Base-by-base conservation (phyloP, 2,329 filamentous ascomycete species). In the Coniochaeta ligniaria region DNA sequence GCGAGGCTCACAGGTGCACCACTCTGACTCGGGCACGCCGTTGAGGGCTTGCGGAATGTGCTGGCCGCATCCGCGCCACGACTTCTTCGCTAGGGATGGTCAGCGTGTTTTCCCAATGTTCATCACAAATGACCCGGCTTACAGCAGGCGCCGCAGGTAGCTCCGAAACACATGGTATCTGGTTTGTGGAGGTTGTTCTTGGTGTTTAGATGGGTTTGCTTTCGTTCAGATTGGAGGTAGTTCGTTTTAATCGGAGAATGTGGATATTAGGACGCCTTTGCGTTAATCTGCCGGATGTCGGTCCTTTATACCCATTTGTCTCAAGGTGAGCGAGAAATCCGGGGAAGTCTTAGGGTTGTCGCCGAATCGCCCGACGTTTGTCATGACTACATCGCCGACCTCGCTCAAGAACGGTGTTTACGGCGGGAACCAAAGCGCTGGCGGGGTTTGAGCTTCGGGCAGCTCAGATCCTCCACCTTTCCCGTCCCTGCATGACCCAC, bases 1-100 rank as follows among this genome's bases (percentile, higher is more conserved):
- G 63, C 71, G 74, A 35, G 79, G 78, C 60, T 73, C 68, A 70
- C 79, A 82, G 9, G 73, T 75, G 69, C 79, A 82, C 78, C 78
- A 79, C 52, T 80, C 67, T 14, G 74, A 70, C 67, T 80, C 74
- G 33, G 77, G 71, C 4, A 81, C 70, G 60, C 74, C 72, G 35
- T 70, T 64, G 52, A 82, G 73, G n/a, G 78, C 79, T 16, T 72
- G 68, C 9, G 76, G 72, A 61, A 81, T 75, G 66, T 82, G 79
- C 60, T 63, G 72, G 57, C 79, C 79, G 70, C 79, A 82, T 63
- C 79, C 79, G 62, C 78, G 76, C 79, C 79, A 81, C 28, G 78
- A 69, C 65, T 76, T 74, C 68, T 79, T 80, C 31, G 75, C 79
- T 81, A 61, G 38, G 33, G 17, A 55, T 56, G 16, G 54, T 56